Conservation (phyloP, 805 yeast genomes). For the Geotrichum ghanense region DNA sequence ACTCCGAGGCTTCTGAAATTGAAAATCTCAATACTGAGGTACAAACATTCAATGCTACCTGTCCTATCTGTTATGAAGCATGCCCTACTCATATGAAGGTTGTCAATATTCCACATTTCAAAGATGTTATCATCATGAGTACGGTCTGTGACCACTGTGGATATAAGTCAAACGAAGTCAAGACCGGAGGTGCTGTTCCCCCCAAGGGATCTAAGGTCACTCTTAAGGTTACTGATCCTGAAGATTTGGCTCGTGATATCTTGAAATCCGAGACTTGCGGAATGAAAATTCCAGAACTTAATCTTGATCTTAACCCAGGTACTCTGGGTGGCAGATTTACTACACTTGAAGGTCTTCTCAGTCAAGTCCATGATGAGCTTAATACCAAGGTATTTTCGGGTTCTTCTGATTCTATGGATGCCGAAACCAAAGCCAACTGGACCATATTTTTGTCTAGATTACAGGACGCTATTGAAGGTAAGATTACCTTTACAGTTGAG, state of each 20-base stretch:
- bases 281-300: slow-evolving; percentile 72
- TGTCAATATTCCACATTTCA: slow-evolving; percentile 94
- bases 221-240: slow-evolving; percentile 72
- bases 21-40: slow-evolving; percentile 84
- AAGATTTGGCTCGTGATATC: slow-evolving; percentile 89
- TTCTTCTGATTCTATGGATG: slow-evolving; percentile 87
- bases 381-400: slow-evolving; percentile 73
- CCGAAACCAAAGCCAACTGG: slow-evolving; percentile 73
- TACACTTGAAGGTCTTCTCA: slow-evolving; percentile 84
- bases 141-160: slow-evolving; percentile 91
- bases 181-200: slow-evolving; percentile 96
- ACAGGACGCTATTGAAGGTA: slow-evolving; percentile 72
- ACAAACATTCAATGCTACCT: slow-evolving; percentile 83
- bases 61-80: slow-evolving; percentile 75
- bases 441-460: slow-evolving; percentile 58
- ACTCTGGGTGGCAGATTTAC: slow-evolving; percentile 98
- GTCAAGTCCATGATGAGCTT: slow-evolving; percentile 83
- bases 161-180: slow-evolving; percentile 92
- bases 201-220: slow-evolving; percentile 66
- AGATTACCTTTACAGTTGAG: slow-evolving; percentile 65
- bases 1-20: slow-evolving; percentile 63
- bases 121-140: slow-evolving; percentile 93
- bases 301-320: slow-evolving; percentile 86
- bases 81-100: slow-evolving; percentile 95
- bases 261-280: slow-evolving; percentile 92